Conservation (phyloP, 352 stramenopile species). For the Phytophthora idaei region DNA sequence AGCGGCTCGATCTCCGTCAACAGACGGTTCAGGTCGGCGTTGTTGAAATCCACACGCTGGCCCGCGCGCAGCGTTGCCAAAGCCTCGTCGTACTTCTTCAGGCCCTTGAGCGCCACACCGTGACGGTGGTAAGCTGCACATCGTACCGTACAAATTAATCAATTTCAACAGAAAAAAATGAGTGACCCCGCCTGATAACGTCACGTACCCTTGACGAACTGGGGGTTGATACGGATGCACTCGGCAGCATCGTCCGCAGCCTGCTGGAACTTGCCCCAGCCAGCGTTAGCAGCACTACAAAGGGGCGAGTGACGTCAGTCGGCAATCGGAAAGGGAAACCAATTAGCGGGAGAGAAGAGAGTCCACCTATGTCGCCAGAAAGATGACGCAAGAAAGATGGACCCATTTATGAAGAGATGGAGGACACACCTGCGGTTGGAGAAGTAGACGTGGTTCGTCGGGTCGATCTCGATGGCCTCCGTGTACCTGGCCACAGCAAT, state of each 20-base stretch:
- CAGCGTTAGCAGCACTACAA: slow-evolving; percentile 69
- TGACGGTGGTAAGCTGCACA: slow-evolving; percentile 91
- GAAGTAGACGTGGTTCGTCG: slow-evolving; percentile 93
- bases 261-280: slow-evolving; percentile 74
- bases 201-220: slow-evolving; percentile 92
- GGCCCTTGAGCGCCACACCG: slow-evolving; percentile 90
- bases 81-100: slow-evolving; percentile 84
- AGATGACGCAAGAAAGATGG: background rate
- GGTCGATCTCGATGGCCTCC: slow-evolving; percentile 90
- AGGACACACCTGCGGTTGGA: slow-evolving; percentile 87
- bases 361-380: background rate
- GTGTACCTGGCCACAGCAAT: slow-evolving; percentile 93
- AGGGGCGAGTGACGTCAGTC: slow-evolving; percentile 7
- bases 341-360: slow-evolving; percentile 6
- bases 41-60: slow-evolving; percentile 86
- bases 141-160: slow-evolving; percentile 19
- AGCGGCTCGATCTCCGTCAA: slow-evolving; percentile 85
- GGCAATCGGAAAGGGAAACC: background rate
- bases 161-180: slow-evolving; percentile 4
- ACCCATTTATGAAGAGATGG: background rate
- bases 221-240: slow-evolving; percentile 92
- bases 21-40: slow-evolving; percentile 83
- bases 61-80: slow-evolving; percentile 74
- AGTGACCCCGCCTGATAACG: slow-evolving; percentile 11
- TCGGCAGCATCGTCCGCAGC: slow-evolving; percentile 86